Percentiles rank a stretch among this genome's conserved stretches.
phyloP scores from a whole-genome alignment of 2,329 filamentous ascomycete species.

The Colletotrichum cereale region DNA sequence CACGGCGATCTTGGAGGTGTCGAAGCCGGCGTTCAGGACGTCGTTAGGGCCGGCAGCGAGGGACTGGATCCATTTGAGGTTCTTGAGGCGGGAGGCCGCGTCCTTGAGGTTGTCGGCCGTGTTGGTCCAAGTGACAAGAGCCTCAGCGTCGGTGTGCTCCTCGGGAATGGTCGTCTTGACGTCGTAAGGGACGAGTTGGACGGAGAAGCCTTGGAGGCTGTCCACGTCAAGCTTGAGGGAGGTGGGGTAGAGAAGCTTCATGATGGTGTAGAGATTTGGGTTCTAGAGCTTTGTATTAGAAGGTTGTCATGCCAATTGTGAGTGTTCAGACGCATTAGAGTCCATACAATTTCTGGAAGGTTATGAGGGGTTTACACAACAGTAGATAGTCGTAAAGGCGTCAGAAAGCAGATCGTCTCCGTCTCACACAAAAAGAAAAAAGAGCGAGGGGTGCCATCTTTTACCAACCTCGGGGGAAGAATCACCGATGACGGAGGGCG shows the following conservation, averaged over 20 bases:
- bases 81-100: slow-evolving; percentile 66
- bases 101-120: slow-evolving; percentile 68
- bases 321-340: too few species aligned
- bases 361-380: neutral
- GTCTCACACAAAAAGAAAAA: neutral
- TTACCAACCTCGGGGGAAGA: slow-evolving; percentile 29
- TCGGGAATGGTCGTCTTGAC: slow-evolving; percentile 68
- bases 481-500: slow-evolving; percentile 30
- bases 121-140: slow-evolving; percentile 74
- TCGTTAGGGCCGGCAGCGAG: slow-evolving; percentile 76
- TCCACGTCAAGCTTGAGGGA: slow-evolving; percentile 69
- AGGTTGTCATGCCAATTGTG: neutral
- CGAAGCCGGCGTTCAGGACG: slow-evolving; percentile 72
- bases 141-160: slow-evolving; percentile 68
- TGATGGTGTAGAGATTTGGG: slow-evolving; percentile 45
- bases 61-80: slow-evolving; percentile 75
- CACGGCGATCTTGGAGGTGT: slow-evolving; percentile 61
- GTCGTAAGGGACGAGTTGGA: slow-evolving; percentile 70
- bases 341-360: neutral
- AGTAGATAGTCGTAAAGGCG: neutral
- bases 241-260: slow-evolving; percentile 77
- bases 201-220: slow-evolving; percentile 69
- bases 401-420: neutral
- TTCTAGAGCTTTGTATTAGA: slow-evolving; percentile 12
- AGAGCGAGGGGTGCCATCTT: slow-evolving; percentile 16